phyloP scores from a whole-genome alignment of 106 monocot genomes.

The Dendrobium nobile region DNA sequence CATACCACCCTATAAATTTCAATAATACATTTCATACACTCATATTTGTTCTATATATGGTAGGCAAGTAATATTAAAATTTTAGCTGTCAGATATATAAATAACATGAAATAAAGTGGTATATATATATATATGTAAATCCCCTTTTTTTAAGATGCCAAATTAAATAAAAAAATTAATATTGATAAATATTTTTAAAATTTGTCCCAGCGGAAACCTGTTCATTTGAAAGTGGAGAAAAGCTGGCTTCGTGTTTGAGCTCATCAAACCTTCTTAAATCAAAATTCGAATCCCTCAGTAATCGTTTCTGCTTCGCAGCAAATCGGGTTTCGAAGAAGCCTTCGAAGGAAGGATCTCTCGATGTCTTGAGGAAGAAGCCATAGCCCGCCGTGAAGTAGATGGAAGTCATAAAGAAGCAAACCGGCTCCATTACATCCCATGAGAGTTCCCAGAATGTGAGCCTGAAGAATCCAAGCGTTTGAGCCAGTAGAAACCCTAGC shows the following conservation, averaged over 20 bases:
- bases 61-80: too few species aligned
- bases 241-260: background rate
- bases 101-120: too few species aligned
- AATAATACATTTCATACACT: too few species aligned
- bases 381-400: slow-evolving; percentile 9
- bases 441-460: slow-evolving; percentile 14
- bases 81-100: too few species aligned
- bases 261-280: background rate
- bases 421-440: slow-evolving; percentile 11
- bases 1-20: too few species aligned
- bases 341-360: slow-evolving; percentile 6
- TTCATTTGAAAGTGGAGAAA: background rate
- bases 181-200: too few species aligned
- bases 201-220: too few species aligned
- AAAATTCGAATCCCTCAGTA: background rate
- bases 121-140: too few species aligned
- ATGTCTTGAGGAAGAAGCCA: slow-evolving; percentile 9
- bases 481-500: background rate
- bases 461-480: slow-evolving; percentile 6
- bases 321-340: slow-evolving; percentile 1
- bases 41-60: too few species aligned
- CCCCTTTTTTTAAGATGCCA: too few species aligned
- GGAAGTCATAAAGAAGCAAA: slow-evolving; percentile 7
- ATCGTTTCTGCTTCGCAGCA: background rate
- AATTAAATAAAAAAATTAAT: too few species aligned